These are phyloP conservation scores for Gloeophyllum trabeum DNA, from an alignment of 768 basidiomycete genomes.

Conservation along the genomic window DNA sequence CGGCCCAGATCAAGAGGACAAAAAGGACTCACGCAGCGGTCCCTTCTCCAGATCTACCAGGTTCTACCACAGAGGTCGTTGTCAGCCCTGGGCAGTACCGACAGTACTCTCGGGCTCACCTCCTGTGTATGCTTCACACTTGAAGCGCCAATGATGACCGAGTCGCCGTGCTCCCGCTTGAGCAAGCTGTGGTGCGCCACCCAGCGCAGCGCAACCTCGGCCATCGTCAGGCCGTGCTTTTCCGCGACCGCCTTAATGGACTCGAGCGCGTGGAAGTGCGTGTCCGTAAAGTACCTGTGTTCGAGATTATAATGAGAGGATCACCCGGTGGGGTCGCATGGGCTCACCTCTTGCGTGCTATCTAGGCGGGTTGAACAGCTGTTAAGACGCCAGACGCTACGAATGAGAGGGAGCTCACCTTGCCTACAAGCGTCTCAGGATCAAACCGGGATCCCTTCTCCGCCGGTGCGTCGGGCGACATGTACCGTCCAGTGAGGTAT, in stretches of 20 bases:
- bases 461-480: background rate
- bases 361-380: slow-evolving; percentile 26
- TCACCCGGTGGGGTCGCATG: no score
- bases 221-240: slow-evolving; percentile 19
- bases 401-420: background rate
- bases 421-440: background rate
- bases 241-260: slow-evolving; percentile 19
- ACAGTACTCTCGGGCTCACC: slow-evolving; percentile 4
- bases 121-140: slow-evolving; percentile 24
- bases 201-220: slow-evolving; percentile 31
- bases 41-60: slow-evolving; percentile 11
- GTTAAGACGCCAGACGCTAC: background rate
- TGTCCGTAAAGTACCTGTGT: slow-evolving; percentile 7
- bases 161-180: slow-evolving; percentile 16
- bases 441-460: background rate
- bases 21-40: slow-evolving; percentile 15
- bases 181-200: slow-evolving; percentile 27
- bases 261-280: slow-evolving; percentile 18
- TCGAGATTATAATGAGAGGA: slow-evolving; percentile 1
- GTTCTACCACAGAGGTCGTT: background rate
- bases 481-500: slow-evolving; percentile 12
- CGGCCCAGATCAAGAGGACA: background rate
- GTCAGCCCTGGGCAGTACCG: background rate
- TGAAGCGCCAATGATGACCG: slow-evolving; percentile 27
- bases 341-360: background rate